Conservation (phyloP, 805 yeast species). For the Metschnikowia dekortorum region DNA sequence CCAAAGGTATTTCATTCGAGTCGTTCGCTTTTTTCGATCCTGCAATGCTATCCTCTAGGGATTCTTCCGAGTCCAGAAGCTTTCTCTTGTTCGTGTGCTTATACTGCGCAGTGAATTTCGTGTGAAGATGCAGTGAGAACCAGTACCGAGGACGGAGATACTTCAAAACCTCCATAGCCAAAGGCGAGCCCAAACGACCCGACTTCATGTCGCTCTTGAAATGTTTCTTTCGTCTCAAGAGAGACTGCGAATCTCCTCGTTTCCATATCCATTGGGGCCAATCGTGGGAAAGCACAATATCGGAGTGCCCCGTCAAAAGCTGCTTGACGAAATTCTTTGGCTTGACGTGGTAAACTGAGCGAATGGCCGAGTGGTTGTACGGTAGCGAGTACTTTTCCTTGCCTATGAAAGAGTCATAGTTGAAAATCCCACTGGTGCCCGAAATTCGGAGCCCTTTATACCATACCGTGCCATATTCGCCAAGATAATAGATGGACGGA, state of each 20-base stretch:
- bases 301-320: conserved; percentile 37
- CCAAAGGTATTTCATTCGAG: neutral
- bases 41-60: neutral
- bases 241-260: conserved; percentile 50
- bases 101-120: conserved; percentile 37
- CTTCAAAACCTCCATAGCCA: conserved; percentile 51
- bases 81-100: neutral
- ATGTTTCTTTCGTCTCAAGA: conserved; percentile 60
- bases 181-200: conserved; percentile 68
- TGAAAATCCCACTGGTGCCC: conserved; percentile 83
- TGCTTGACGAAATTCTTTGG: conserved; percentile 59
- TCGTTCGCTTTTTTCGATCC: neutral
- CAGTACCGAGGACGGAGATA: conserved; percentile 62
- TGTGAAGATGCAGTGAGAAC: conserved; percentile 91
- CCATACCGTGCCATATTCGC: conserved; percentile 71
- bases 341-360: conserved; percentile 72
- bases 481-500: conserved; percentile 79
- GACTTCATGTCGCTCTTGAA: conserved; percentile 59
- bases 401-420: conserved; percentile 29
- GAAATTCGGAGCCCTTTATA: conserved; percentile 71
- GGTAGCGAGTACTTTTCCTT: conserved; percentile 34
- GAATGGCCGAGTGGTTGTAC: conserved; percentile 39
- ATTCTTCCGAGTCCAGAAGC: neutral
- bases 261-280: conserved; percentile 85
- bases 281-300: conserved; percentile 77